Evolutionary conservation across 805 yeast species (phyloP).

Genomic region (Zygosaccharomyces bisporus): DNA sequence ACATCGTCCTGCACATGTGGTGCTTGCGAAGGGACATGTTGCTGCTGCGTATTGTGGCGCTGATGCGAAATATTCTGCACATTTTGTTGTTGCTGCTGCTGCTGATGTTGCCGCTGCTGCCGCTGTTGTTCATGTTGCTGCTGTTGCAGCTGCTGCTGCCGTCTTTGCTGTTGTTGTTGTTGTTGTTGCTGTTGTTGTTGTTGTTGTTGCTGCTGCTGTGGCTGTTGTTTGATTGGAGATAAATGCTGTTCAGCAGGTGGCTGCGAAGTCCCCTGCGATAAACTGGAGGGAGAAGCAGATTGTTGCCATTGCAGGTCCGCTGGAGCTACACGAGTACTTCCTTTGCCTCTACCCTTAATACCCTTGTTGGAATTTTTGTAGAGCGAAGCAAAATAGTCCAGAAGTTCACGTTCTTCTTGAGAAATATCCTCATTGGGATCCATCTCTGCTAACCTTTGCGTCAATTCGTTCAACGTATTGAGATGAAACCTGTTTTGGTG

Average conservation of each 20-base stretch:
- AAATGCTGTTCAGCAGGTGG: neutral
- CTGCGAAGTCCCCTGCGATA: neutral
- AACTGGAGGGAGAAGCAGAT: slow-evolving; percentile 1
- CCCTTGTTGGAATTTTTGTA: slow-evolving; percentile 90
- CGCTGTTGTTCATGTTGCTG: slow-evolving; percentile 1
- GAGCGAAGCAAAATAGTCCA: slow-evolving; percentile 73
- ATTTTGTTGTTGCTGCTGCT: slow-evolving; percentile 6
- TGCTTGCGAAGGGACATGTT: neutral
- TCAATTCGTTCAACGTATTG: slow-evolving; percentile 62
- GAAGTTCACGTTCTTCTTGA: slow-evolving; percentile 58
- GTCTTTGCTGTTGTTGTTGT: neutral
- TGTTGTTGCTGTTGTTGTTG: slow-evolving; percentile 6
- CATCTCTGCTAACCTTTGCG: slow-evolving; percentile 61
- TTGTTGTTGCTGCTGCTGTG: neutral
- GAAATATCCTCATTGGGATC: slow-evolving; percentile 52
- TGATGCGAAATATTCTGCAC: slow-evolving; percentile 1
- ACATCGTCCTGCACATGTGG: neutral
- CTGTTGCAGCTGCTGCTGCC: neutral
- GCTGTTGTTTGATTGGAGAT: slow-evolving; percentile 2
- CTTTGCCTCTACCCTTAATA: slow-evolving; percentile 83
- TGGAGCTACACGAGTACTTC: slow-evolving; percentile 21
- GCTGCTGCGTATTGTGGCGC: slow-evolving; percentile 1
- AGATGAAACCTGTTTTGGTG: slow-evolving; percentile 90
- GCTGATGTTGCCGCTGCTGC: neutral
- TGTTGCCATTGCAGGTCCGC: slow-evolving; percentile 10